Conservation (phyloP, 2,329 filamentous ascomycete genomes). For the Fusarium xyrophilum region DNA sequence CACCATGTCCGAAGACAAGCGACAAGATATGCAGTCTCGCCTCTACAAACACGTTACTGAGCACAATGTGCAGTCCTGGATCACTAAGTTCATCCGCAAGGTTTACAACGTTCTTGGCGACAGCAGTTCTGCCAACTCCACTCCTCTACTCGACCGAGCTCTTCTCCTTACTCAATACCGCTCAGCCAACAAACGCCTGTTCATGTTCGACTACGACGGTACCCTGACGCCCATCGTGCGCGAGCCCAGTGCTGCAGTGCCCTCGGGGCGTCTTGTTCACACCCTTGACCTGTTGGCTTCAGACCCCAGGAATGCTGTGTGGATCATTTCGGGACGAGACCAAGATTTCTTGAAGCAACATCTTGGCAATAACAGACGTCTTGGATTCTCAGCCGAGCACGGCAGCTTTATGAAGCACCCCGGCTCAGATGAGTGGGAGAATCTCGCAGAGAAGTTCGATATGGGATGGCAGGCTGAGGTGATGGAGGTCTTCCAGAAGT, state of each 20-base stretch:
- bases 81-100: slow-evolving; percentile 77
- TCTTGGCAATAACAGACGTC: slow-evolving; percentile 85
- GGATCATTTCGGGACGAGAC: slow-evolving; percentile 96
- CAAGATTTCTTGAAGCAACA: slow-evolving; percentile 90
- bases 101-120: slow-evolving; percentile 81
- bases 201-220: slow-evolving; percentile 99
- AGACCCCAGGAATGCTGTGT: slow-evolving; percentile 86
- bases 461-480: slow-evolving; percentile 95
- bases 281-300: slow-evolving; percentile 80
- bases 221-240: slow-evolving; percentile 95
- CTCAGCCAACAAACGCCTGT: slow-evolving; percentile 77
- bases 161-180: slow-evolving; percentile 77
- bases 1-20: slow-evolving; percentile 73
- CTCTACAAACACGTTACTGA: slow-evolving; percentile 85
- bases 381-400: slow-evolving; percentile 97
- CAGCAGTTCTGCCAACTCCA: slow-evolving; percentile 76
- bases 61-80: slow-evolving; percentile 88
- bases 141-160: slow-evolving; percentile 80
- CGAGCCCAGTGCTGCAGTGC: slow-evolving; percentile 87
- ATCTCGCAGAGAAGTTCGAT: slow-evolving; percentile 82
- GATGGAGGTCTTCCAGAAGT: slow-evolving; percentile 82
- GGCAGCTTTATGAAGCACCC: slow-evolving; percentile 93
- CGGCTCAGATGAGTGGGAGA: slow-evolving; percentile 79
- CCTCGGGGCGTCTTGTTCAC: slow-evolving; percentile 80
- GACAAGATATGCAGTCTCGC: slow-evolving; percentile 71